phyloP scores from a whole-genome alignment of 176 grass and related monocot species.

The Aegilops speltoides region DNA sequence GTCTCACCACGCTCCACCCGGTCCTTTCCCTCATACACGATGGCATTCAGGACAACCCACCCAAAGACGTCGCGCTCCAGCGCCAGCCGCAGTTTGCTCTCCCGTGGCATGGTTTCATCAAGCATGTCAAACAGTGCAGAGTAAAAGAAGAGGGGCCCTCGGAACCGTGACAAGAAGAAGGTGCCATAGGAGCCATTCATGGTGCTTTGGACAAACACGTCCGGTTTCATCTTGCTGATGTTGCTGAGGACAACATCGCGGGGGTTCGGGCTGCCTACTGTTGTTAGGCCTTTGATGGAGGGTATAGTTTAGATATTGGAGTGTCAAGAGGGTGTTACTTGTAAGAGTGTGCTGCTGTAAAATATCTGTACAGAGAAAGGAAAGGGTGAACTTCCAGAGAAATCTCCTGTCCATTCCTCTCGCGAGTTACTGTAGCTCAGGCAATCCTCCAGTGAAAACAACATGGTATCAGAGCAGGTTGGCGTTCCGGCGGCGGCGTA shows the following conservation, averaged over 20 bases:
- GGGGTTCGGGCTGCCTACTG: conserved; percentile 37
- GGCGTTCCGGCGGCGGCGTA: too few relatives aligned
- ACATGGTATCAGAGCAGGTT: too few relatives aligned
- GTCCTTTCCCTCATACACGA: conserved; percentile 46
- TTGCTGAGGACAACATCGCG: conserved; percentile 36
- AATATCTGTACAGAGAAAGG: too few relatives aligned
- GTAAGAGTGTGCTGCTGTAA: too few relatives aligned
- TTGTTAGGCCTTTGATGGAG: too few relatives aligned
- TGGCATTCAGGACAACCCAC: conserved; percentile 36
- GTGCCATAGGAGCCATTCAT: conserved; percentile 40
- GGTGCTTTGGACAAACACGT: conserved; percentile 42
- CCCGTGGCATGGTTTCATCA: conserved; percentile 45
- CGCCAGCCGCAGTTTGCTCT: conserved; percentile 31
- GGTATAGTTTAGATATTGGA: too few relatives aligned
- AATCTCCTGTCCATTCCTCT: too few relatives aligned
- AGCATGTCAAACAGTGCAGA: conserved; percentile 53
- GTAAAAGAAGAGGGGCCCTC: conserved; percentile 44
- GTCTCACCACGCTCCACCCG: conserved; percentile 49
- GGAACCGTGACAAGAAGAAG: conserved; percentile 48
- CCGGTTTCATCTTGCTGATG: conserved; percentile 36
- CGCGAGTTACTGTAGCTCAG: too few relatives aligned
- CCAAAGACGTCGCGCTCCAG: conserved; percentile 44
- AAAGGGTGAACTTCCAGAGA: too few relatives aligned
- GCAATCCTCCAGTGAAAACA: too few relatives aligned
- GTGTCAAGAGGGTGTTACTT: too few relatives aligned